phyloP scores from a whole-genome alignment of 2,329 filamentous ascomycete species.

The Grosmannia huntii region DNA sequence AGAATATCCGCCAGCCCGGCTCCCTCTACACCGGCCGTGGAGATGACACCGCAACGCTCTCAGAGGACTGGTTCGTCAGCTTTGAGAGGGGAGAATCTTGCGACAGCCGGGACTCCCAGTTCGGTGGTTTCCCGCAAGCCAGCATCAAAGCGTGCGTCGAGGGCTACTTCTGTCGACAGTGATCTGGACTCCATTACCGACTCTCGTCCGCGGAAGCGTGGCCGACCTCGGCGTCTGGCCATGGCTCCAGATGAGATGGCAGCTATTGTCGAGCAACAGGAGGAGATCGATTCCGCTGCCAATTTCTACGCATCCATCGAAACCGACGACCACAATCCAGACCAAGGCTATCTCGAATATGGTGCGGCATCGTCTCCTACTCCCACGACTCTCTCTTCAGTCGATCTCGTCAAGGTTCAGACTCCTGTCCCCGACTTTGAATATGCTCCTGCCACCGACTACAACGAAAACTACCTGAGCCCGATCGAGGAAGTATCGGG shows the following conservation, averaged over 20 bases:
- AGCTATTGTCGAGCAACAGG: constrained; percentile 12
- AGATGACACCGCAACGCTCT: constrained; percentile 9
- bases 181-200: constrained; percentile 4
- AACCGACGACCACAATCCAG: background rate
- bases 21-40: background rate
- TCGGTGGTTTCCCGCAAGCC: background rate
- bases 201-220: constrained; percentile 18
- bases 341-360: background rate
- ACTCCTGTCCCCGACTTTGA: background rate
- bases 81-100: background rate
- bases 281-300: background rate
- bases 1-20: background rate
- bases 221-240: constrained; percentile 18
- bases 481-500: background rate
- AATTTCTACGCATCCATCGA: background rate
- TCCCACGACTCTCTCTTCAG: constrained; percentile 1
- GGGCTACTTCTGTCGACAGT: constrained; percentile 1
- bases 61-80: constrained; percentile 11
- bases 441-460: background rate
- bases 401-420: constrained; percentile 2
- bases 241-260: constrained; percentile 15
- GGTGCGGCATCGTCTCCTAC: background rate
- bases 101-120: background rate
- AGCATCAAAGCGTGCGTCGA: background rate
- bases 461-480: background rate